Conservation (phyloP, 2,329 filamentous ascomycete species). For the Samsoniella hepiali region DNA sequence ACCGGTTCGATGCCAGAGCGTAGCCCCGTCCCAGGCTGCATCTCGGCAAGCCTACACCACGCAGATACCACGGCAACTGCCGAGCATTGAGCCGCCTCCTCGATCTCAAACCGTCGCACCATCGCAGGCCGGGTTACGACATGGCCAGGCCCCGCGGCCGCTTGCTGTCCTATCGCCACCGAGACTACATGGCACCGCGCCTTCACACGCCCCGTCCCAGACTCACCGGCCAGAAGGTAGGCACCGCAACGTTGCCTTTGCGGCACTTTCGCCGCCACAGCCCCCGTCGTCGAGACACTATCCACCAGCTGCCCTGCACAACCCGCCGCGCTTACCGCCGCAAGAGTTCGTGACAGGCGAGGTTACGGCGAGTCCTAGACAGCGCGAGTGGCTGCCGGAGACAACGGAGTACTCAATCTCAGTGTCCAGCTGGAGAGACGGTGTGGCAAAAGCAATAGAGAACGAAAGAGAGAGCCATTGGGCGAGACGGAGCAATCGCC, state of each 20-base stretch:
- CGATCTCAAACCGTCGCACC: not conserved
- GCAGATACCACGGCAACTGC: not conserved
- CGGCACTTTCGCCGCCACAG: not conserved
- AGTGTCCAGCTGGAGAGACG: not conserved
- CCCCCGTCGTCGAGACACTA: not conserved
- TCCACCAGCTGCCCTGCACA: not conserved
- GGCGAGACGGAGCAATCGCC: not conserved
- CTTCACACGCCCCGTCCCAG: not conserved
- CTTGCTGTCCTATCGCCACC: not conserved
- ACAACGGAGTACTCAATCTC: not conserved
- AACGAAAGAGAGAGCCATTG: not conserved
- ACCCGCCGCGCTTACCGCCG: not conserved
- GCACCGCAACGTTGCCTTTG: not conserved
- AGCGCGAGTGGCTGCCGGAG: not conserved
- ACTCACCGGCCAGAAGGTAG: too few species aligned
- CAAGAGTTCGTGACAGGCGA: not conserved
- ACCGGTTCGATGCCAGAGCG: too few species aligned
- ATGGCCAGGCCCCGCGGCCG: not conserved
- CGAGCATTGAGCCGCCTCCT: not conserved
- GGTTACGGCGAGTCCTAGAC: not conserved
- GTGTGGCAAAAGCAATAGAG: not conserved
- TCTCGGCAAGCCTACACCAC: not conserved
- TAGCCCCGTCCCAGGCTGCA: too few species aligned
- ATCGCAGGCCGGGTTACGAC: not conserved
- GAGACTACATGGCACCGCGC: not conserved